Evolutionary conservation across 2,329 filamentous ascomycete genomes (phyloP).

Genomic region (Colletotrichum sojae): DNA sequence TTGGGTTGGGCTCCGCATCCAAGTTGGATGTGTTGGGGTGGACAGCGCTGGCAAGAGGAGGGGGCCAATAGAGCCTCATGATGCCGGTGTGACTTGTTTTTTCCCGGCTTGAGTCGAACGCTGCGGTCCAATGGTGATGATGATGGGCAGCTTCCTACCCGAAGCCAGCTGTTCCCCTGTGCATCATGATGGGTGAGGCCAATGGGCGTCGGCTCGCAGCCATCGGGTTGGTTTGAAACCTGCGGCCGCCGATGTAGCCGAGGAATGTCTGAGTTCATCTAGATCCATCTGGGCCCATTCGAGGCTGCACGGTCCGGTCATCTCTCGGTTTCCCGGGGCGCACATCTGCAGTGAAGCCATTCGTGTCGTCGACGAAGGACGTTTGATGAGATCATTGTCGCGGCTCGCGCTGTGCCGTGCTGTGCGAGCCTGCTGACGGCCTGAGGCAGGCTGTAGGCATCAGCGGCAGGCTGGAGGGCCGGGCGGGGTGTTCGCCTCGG

Average conservation of each 20-base stretch:
- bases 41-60: not conserved
- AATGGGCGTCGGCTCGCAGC: not conserved
- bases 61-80: slow-evolving; percentile 31
- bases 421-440: not conserved
- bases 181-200: not conserved
- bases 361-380: not conserved
- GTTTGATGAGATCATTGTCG: not conserved
- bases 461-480: slow-evolving; percentile 5
- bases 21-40: not conserved
- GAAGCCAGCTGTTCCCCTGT: not conserved
- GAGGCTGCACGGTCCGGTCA: not conserved
- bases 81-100: not conserved
- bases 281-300: not conserved
- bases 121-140: not conserved
- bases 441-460: slow-evolving; percentile 1
- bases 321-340: not conserved
- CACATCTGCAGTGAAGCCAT: not conserved
- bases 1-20: slow-evolving; percentile 14
- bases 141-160: not conserved
- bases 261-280: not conserved
- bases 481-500: too few relatives aligned
- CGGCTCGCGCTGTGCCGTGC: not conserved
- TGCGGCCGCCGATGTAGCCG: not conserved
- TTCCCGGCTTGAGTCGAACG: not conserved
- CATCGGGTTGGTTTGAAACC: not conserved